Evolutionary conservation across 352 stramenopile species (phyloP), one percentile per base, ranked within the genome.

Genomic region (Phytophthora tentaculata): DNA sequence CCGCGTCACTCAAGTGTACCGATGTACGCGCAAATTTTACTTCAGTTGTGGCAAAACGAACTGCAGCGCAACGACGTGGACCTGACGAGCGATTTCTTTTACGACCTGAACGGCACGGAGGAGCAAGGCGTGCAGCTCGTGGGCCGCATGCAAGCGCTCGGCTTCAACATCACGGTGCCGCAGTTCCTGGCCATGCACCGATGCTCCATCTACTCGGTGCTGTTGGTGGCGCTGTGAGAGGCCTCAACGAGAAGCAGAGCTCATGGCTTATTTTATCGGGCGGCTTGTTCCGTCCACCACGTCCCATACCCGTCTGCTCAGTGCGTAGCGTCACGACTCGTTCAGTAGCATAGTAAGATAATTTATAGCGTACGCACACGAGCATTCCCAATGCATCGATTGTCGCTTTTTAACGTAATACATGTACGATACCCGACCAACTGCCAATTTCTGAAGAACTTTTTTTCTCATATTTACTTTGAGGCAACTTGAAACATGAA

Each of bases 171-270:
- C 61, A 81, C 79, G 20, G 65, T 87, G 17, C 54, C 76, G 29
- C 83, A 91, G 69, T 88, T 93, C 65, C 69, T 90, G 48, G 61
- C 76, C 22, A 72, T 93, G 61, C 77, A 73, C 43, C 81, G 83
- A 22, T 91, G 84, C 78, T 89, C 79, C 49, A 87, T 93, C 73
- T 93, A 91, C 73, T 82, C 75, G 19, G 74, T 93, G 61, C 61
- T 93, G 26, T 50, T 89, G 1, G 73, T 83, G 24, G 82, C 80
- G 50, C 68, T 93, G n/a, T 88, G 62, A 81, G n/a, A 6, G 23
- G 2, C 10, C 14, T 1, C 14, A 50, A 22, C 24, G 6, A 26
- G 17, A 24, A 23, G 41, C 41, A 48, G 41, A 48, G 41, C 20
- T 3, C 22, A 8, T 8, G 28, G 28, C 9, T 32, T 57, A 54